Evolutionary conservation across 2,329 filamentous ascomycete species (phyloP), one percentile per base, ranked within the genome.

Genomic region (Diaporthe citri): DNA sequence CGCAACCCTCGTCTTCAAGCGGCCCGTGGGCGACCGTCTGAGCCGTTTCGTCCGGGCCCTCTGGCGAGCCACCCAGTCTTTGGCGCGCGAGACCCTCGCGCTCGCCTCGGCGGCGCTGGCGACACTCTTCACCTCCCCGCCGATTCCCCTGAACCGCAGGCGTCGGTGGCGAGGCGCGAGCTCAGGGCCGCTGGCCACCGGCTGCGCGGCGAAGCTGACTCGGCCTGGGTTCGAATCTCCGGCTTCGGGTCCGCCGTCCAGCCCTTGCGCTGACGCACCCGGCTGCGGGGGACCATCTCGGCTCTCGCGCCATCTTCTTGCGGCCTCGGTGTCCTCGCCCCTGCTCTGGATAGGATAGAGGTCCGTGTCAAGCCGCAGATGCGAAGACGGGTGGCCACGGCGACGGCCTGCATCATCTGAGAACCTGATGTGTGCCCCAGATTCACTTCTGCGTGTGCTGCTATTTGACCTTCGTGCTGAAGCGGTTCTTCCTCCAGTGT

Each of bases 341-440:
- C 80, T 79, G 13, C 82, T 83, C 52, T 80, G 74, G 74, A 83
- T 82, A 10, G 81, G 82, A 72, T 83, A 82, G 9, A 83, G 79
- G 4, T 79, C 70, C 6, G 80, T 78, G 70, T 78, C 76, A 17
- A 76, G 52, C 12, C 73, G 78, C 43, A 79, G 62, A 1, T 77
- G 72, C 8, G 78, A 74, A 25, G 67, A 76, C 22, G 55, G 55
- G 34, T 60, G 55, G 22, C 56, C 70, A 28, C 55, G 74, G 28
- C 59, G 62, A 39, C 25, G 64, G 62, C 46, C 41, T 34, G 55
- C 51, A 12, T 69, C 72, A 12, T 72, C 46, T 13, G 72, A 76
- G n/a, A 76, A 76, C 3, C 57, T 66, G 25, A 76, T 25, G 13
- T 70, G 75, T 20, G 34, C 46, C 34, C 69, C 75, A 17, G 52